Evolutionary conservation across 2,329 filamentous ascomycete species (phyloP).

Genomic region (Catunica adiposa): DNA sequence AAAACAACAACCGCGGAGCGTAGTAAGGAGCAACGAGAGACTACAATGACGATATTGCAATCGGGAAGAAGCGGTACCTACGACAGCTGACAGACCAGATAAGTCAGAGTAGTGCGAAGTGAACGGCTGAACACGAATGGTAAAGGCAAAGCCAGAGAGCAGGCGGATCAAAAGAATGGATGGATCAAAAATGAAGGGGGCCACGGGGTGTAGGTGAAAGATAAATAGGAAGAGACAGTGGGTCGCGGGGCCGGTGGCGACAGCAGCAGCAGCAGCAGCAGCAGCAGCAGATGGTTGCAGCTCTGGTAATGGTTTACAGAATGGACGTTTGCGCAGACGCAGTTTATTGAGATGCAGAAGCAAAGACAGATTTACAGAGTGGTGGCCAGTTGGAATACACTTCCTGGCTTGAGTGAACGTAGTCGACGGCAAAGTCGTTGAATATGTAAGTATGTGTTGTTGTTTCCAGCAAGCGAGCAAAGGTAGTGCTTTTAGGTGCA

Average conservation of each 20-base stretch:
- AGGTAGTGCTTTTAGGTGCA: background rate
- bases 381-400: too few relatives aligned
- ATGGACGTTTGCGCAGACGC: too few relatives aligned
- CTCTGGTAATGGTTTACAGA: background rate
- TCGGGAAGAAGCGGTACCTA: background rate
- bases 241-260: background rate
- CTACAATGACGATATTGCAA: background rate
- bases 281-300: too few relatives aligned
- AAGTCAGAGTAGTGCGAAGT: too few relatives aligned
- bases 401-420: too few relatives aligned
- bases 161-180: background rate
- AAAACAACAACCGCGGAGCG: background rate
- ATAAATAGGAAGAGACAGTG: background rate
- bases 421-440: too few relatives aligned
- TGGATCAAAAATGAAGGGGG: background rate
- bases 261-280: too few relatives aligned
- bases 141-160: background rate
- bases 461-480: background rate
- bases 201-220: background rate
- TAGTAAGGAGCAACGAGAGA: background rate
- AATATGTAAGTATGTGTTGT: background rate
- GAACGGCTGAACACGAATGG: too few relatives aligned
- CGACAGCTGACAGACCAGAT: too few relatives aligned
- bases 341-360: too few relatives aligned
- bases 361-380: background rate